phyloP scores from a whole-genome alignment of 495 filamentous ascomycete genomes.

The Neurospora sp. region DNA sequence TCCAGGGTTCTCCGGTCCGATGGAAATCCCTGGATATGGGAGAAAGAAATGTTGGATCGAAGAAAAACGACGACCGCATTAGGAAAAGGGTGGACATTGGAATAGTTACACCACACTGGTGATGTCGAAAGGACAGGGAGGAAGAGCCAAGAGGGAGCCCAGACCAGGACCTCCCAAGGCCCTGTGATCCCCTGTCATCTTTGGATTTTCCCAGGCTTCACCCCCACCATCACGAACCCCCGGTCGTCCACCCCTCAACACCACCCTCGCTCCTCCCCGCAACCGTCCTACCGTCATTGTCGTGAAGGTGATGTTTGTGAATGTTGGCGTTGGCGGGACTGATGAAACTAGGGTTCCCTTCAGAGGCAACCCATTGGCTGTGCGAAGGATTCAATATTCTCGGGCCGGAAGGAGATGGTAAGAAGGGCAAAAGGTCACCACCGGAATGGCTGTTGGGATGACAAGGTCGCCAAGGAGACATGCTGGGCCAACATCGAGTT shows the following conservation, averaged over 20 bases:
- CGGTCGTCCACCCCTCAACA: neutral
- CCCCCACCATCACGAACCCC: neutral
- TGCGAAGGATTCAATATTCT: neutral
- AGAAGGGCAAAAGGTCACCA: neutral
- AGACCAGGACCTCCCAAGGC: neutral
- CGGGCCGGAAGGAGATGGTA: neutral
- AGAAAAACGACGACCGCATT: neutral
- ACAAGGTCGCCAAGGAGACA: neutral
- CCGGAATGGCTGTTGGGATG: neutral
- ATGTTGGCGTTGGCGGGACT: neutral
- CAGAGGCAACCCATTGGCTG: constrained; percentile 8
- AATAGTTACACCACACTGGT: neutral
- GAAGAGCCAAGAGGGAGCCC: constrained; percentile 9
- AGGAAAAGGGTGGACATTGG: neutral
- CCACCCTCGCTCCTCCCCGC: neutral
- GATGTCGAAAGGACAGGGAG: neutral
- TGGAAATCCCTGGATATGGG: neutral
- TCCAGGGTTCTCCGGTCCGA: neutral
- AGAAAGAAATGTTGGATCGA: neutral
- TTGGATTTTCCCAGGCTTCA: neutral
- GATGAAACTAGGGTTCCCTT: neutral
- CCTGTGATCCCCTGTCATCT: neutral
- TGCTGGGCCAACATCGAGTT: neutral
- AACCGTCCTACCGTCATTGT: neutral
- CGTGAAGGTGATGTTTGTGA: neutral